Evolutionary conservation across 148 eudicot genomes (phyloP).

Genomic region (Chenopodium album): DNA sequence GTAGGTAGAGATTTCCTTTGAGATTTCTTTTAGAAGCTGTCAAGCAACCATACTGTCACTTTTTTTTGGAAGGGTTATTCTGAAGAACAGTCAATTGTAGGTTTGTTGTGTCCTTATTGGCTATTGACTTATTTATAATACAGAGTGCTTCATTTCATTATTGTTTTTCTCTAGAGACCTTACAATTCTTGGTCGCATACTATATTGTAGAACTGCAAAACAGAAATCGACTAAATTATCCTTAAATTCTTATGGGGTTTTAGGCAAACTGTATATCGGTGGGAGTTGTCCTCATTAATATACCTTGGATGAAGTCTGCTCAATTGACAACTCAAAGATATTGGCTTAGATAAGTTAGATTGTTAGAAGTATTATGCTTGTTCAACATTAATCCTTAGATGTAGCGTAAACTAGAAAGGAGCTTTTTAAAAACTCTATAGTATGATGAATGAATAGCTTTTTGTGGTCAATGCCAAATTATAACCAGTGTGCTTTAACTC

Average conservation of each 20-base stretch:
- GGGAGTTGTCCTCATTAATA: neutral
- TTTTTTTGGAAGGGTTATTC: neutral
- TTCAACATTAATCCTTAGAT: neutral
- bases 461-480: neutral
- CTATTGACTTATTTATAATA: no score
- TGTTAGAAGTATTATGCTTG: no score
- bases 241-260: neutral
- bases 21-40: no score
- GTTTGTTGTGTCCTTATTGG: no score
- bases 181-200: neutral
- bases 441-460: neutral
- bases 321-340: neutral
- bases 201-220: neutral
- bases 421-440: neutral
- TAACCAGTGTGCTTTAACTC: neutral
- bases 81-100: neutral
- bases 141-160: neutral
- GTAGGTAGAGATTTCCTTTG: no score
- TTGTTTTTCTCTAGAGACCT: no score
- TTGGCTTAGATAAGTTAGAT: neutral
- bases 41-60: neutral
- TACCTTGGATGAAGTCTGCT: no score
- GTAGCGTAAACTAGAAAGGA: neutral
- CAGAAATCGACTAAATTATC: no score
- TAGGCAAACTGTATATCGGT: neutral